A percentile compares a stretch with the other conserved stretches of the same genome.
phyloP scores from a whole-genome alignment of 176 grass and related monocot species.

The Saccharum officinarum region DNA sequence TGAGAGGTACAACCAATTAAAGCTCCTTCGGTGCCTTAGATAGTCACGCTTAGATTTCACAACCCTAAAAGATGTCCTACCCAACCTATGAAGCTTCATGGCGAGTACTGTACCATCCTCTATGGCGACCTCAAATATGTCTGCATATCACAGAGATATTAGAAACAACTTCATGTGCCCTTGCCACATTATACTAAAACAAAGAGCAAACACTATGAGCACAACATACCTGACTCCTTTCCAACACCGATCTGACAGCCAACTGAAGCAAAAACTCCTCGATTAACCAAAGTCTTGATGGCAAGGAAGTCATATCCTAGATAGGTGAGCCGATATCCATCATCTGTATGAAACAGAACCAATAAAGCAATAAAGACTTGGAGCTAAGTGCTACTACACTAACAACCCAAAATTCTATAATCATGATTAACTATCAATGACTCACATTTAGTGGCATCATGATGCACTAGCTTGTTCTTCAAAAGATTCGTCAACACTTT shows the following conservation, averaged over 20 bases:
- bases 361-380: conserved; percentile 6
- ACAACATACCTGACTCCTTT: conserved; percentile 78
- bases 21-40: conserved; percentile 73
- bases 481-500: conserved; percentile 85
- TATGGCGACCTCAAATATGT: conserved; percentile 92
- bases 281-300: conserved; percentile 89
- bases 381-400: not conserved
- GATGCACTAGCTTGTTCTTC: conserved; percentile 91
- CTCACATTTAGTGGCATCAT: conserved; percentile 85
- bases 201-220: not conserved
- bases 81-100: conserved; percentile 96
- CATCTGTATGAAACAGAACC: conserved; percentile 49
- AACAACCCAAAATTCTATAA: conserved; percentile 26
- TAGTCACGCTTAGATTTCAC: conserved; percentile 99
- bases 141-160: conserved; percentile 22
- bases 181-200: not conserved
- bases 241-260: conserved; percentile 94
- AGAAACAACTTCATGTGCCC: not conserved
- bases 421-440: not conserved
- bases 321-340: conserved; percentile 88
- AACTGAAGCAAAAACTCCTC: conserved; percentile 74
- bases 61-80: conserved; percentile 88
- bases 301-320: conserved; percentile 99
- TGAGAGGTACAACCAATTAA: conserved; percentile 88
- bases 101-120: conserved; percentile 86